Evolutionary conservation across 352 stramenopile genomes (phyloP).

Genomic region (Phytopythium cucurbitacearum): DNA sequence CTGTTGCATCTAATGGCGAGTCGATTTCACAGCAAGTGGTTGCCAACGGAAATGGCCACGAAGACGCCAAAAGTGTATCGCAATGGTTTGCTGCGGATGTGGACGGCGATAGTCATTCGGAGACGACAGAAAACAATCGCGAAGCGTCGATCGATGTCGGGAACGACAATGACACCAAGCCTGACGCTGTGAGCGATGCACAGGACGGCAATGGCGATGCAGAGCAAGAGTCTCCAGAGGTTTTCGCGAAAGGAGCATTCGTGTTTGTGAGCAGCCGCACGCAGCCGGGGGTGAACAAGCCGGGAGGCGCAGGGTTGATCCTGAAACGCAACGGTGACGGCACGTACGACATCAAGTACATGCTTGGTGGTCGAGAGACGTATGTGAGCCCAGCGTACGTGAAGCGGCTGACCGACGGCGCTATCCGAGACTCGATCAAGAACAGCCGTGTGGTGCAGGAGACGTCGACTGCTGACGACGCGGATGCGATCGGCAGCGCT

Average conservation of each 20-base stretch:
- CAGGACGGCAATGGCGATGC: background rate
- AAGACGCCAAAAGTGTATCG: constrained; percentile 3
- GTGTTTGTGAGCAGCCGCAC: constrained; percentile 77
- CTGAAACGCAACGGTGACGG: constrained; percentile 49
- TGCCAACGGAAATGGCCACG: background rate
- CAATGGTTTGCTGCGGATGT: constrained; percentile 38
- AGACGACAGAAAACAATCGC: constrained; percentile 11
- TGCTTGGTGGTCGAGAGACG: constrained; percentile 77
- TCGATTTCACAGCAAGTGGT: background rate
- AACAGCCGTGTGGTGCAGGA: constrained; percentile 11
- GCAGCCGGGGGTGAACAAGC: constrained; percentile 75
- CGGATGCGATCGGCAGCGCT: constrained; percentile 5
- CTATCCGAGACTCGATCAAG: constrained; percentile 73
- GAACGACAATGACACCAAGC: constrained; percentile 2
- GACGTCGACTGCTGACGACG: background rate
- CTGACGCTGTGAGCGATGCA: background rate
- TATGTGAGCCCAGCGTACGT: constrained; percentile 55
- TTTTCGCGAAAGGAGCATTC: constrained; percentile 52
- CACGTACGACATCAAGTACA: constrained; percentile 82
- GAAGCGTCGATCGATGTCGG: constrained; percentile 8
- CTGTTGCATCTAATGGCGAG: no score
- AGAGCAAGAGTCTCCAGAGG: constrained; percentile 7
- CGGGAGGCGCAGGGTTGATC: constrained; percentile 58
- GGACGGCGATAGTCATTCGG: constrained; percentile 5
- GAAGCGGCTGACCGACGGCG: constrained; percentile 58